phyloP scores from a whole-genome alignment of 2,329 filamentous ascomycete genomes.

The Aspergillus sp. region DNA sequence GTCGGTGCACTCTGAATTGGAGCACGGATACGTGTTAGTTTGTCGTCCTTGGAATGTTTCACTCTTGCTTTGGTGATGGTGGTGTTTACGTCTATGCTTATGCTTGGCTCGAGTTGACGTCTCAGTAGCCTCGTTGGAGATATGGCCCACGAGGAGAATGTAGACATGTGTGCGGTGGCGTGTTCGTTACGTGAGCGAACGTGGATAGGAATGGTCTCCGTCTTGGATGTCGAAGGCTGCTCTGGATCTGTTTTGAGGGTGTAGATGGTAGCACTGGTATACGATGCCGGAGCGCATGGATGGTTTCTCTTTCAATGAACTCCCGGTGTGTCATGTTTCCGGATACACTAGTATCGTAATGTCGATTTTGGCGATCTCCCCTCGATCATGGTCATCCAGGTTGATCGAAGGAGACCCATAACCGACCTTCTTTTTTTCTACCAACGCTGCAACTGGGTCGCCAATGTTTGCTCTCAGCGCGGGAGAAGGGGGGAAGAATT shows the following conservation, averaged over 20 bases:
- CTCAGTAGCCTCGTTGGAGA: constrained; percentile 23
- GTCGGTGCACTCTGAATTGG: constrained; percentile 39
- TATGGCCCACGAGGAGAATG: constrained; percentile 48
- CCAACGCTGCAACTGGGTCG: no score
- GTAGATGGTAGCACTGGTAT: constrained; percentile 10
- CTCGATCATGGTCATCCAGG: constrained; percentile 20
- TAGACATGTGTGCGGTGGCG: constrained; percentile 42
- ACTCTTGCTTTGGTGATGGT: constrained; percentile 4
- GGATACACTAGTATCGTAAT: constrained; percentile 32
- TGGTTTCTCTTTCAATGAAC: constrained; percentile 16
- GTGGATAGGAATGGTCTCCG: constrained; percentile 14
- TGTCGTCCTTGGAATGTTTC: constrained; percentile 1
- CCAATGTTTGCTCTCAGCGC: no score
- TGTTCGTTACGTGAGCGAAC: constrained; percentile 32
- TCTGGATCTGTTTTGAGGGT: constrained; percentile 2
- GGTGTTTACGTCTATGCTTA: not conserved
- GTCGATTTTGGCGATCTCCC: constrained; percentile 27
- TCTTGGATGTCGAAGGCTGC: no score
- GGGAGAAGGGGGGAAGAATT: constrained; percentile 21
- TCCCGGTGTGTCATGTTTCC: constrained; percentile 15
- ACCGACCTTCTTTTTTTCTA: not conserved
- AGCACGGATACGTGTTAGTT: constrained; percentile 5
- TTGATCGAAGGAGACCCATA: constrained; percentile 26
- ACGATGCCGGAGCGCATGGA: constrained; percentile 10
- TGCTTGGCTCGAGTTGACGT: not conserved